Conservation (phyloP, 2,329 filamentous ascomycete genomes). For the Fusarium robinianum region DNA sequence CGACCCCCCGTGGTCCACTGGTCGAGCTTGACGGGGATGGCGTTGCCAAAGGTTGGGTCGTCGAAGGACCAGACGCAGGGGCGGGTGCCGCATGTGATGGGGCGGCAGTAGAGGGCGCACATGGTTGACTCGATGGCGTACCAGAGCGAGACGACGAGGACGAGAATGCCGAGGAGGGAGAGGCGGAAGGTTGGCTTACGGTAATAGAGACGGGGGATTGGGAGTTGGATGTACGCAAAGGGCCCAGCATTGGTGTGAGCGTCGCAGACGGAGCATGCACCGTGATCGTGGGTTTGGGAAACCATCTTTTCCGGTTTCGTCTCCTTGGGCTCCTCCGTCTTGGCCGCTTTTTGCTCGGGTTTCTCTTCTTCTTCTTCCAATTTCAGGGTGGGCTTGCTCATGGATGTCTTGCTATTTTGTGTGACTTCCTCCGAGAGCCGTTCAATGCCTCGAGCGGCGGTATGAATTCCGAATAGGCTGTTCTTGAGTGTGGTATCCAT, state of each 20-base stretch:
- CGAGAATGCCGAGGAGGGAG: constrained; percentile 53
- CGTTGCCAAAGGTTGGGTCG: constrained; percentile 64
- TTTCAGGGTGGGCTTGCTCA: not conserved
- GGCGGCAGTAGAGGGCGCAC: constrained; percentile 59
- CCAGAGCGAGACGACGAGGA: constrained; percentile 56
- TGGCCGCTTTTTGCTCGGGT: not conserved
- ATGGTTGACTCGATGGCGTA: constrained; percentile 57
- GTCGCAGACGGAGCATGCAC: constrained; percentile 24
- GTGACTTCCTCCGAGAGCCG: constrained; percentile 58
- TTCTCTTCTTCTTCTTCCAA: constrained; percentile 14
- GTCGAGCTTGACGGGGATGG: constrained; percentile 65
- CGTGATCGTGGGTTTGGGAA: constrained; percentile 12
- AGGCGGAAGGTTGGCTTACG: constrained; percentile 51
- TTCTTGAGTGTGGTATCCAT: constrained; percentile 59
- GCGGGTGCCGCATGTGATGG: constrained; percentile 51
- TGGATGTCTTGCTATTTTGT: constrained; percentile 40
- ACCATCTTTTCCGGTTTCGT: constrained; percentile 22
- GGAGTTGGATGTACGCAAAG: constrained; percentile 47
- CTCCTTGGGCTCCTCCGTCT: constrained; percentile 2
- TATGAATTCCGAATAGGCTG: constrained; percentile 57
- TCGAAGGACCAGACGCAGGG: constrained; percentile 61
- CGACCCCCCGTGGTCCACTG: constrained; percentile 61
- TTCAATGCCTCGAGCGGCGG: constrained; percentile 62
- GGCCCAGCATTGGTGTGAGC: constrained; percentile 13
- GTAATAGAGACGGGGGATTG: constrained; percentile 53